Evolutionary conservation across 495 filamentous ascomycete species (phyloP).

Genomic region (Penicillium crystallinum): DNA sequence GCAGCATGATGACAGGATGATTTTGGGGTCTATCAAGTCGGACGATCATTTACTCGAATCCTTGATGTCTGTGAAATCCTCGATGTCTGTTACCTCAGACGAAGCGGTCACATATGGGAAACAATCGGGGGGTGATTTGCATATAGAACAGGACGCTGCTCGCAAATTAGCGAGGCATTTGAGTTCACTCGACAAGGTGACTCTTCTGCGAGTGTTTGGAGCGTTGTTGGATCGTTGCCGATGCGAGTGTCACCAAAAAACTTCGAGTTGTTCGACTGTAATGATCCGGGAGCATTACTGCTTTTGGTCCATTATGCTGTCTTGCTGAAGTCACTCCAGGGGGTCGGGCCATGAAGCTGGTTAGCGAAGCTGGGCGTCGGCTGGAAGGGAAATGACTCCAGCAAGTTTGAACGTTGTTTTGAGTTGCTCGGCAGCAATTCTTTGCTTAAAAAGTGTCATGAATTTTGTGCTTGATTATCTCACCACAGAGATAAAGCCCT

Average conservation of each 20-base stretch:
- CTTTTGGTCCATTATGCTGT: neutral
- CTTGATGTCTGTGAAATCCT: neutral
- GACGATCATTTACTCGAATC: neutral
- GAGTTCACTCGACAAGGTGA: neutral
- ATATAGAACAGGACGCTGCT: neutral
- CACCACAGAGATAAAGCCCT: too few species aligned
- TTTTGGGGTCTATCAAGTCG: neutral
- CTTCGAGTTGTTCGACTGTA: neutral
- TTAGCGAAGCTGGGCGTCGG: neutral
- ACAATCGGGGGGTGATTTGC: neutral
- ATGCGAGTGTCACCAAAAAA: neutral
- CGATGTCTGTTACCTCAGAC: neutral
- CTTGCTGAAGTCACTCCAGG: neutral
- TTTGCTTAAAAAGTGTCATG: neutral
- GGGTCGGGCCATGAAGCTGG: neutral
- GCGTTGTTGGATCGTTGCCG: neutral
- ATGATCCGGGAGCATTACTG: neutral
- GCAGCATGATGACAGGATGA: neutral
- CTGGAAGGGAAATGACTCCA: neutral
- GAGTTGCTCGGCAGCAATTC: neutral
- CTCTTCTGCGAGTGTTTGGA: neutral
- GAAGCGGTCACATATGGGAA: neutral
- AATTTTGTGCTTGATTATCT: too few species aligned
- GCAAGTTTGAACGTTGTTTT: neutral
- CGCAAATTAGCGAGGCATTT: neutral